These are phyloP conservation scores for Aspergillus saccharolyticus DNA, from an alignment of 495 filamentous ascomycete genomes.

Conservation along the genomic window DNA sequence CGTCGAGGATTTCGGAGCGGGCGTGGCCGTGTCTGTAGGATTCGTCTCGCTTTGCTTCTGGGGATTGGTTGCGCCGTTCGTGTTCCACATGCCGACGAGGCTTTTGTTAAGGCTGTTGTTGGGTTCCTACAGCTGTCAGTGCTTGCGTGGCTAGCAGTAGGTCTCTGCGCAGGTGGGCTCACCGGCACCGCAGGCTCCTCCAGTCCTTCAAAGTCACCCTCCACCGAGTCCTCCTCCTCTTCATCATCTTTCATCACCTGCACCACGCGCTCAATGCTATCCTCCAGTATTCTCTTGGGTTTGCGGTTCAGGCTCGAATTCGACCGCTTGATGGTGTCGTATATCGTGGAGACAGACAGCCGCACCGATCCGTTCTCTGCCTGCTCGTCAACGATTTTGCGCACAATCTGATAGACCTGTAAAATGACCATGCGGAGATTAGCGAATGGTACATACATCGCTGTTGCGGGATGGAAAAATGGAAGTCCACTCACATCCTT, in stretches of 20 bases:
- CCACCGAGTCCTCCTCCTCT: constrained; percentile 51
- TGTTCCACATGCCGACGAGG: constrained; percentile 65
- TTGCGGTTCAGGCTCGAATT: constrained; percentile 80
- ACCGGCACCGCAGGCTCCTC: constrained; percentile 37
- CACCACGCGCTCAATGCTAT: constrained; percentile 81
- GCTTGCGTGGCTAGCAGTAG: background rate
- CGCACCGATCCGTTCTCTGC: constrained; percentile 38
- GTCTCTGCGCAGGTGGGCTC: constrained; percentile 11
- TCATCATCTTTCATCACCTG: constrained; percentile 66
- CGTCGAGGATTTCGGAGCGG: constrained; percentile 24
- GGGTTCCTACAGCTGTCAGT: constrained; percentile 39
- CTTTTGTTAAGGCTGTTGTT: constrained; percentile 75
- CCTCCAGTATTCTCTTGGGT: constrained; percentile 74
- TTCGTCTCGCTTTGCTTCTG: constrained; percentile 29
- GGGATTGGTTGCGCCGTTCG: constrained; percentile 45
- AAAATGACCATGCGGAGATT: constrained; percentile 3
- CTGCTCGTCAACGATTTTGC: constrained; percentile 65
- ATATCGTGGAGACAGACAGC: constrained; percentile 59
- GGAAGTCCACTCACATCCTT: constrained; percentile 41
- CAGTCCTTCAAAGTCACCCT: constrained; percentile 62
- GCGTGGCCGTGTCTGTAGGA: constrained; percentile 16
- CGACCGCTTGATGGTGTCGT: constrained; percentile 71
- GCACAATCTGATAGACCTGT: constrained; percentile 69
- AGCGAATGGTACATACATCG: background rate
- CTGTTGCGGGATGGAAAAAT: background rate